A percentile compares a stretch with the other conserved stretches of the same genome.
Conservation (phyloP, 371 early-diverging fungal species). For the Rozella allomycis region DNA sequence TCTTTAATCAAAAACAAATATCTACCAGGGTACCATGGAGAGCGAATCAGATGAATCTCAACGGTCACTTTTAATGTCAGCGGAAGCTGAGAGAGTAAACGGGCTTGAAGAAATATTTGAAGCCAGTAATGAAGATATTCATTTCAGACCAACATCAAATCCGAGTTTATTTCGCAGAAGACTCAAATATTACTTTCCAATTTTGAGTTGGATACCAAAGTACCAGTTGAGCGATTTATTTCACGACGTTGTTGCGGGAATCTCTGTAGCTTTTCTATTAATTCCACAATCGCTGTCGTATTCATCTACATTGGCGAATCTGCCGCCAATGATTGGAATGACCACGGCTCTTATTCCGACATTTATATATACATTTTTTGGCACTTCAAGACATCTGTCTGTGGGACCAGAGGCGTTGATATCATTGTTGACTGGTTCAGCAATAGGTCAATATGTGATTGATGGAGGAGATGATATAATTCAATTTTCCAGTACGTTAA, state of each 20-base stretch:
- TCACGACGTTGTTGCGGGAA: constrained; percentile 52
- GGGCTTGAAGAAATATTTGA: too few species aligned
- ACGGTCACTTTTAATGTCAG: too few species aligned
- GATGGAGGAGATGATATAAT: constrained; percentile 2
- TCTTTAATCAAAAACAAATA: too few species aligned
- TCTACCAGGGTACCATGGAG: too few species aligned
- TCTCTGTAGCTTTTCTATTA: constrained; percentile 1
- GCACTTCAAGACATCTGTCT: constrained; percentile 74
- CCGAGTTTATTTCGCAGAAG: too few species aligned
- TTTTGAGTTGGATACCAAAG: constrained; percentile 59
- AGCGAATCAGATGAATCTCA: too few species aligned
- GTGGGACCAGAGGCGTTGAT: constrained; percentile 82
- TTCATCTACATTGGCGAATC: constrained; percentile 52
- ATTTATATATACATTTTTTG: constrained; percentile 66
- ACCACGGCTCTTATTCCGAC: constrained; percentile 61
- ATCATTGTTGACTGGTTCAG: constrained; percentile 63
- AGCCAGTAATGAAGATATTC: too few species aligned
- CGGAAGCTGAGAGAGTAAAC: too few species aligned
- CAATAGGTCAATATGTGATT: constrained; percentile 12
- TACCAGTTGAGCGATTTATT: constrained; percentile 20
- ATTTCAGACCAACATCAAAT: too few species aligned
- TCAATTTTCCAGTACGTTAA: constrained; percentile 7
- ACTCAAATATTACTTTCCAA: constrained; percentile 81
- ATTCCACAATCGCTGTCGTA: constrained; percentile 54
- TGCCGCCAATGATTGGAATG: constrained; percentile 66